These are phyloP conservation scores for Fusarium compactum DNA, from an alignment of 2,329 filamentous ascomycete genomes.

Conservation along the genomic window DNA sequence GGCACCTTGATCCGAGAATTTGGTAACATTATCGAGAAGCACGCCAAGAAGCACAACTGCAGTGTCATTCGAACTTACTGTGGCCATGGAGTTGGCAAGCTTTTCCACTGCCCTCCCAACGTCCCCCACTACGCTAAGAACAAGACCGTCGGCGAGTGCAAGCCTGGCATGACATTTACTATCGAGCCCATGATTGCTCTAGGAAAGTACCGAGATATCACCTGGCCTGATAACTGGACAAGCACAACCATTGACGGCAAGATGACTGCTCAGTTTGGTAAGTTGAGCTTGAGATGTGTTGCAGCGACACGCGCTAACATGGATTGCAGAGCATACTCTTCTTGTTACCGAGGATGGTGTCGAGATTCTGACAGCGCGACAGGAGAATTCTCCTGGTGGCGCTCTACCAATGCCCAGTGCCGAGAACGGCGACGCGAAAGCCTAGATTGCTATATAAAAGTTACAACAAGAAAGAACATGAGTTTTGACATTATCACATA, in stretches of 20 bases:
- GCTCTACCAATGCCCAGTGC: conserved; percentile 68
- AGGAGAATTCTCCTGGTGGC: conserved; percentile 80
- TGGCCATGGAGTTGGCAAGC: conserved; percentile 91
- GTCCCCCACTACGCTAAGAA: conserved; percentile 99
- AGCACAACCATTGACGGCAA: conserved; percentile 92
- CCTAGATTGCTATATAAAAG: conserved; percentile 13
- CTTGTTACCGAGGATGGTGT: conserved; percentile 86
- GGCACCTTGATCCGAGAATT: conserved; percentile 93
- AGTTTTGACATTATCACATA: conserved; percentile 20
- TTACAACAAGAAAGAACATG: conserved; percentile 7
- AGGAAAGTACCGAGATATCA: conserved; percentile 91
- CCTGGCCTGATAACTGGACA: conserved; percentile 99
- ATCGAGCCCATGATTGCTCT: conserved; percentile 99
- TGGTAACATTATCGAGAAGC: conserved; percentile 94
- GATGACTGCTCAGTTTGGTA: conserved; percentile 91
- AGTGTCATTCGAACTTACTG: conserved; percentile 96
- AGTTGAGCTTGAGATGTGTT: conserved; percentile 48
- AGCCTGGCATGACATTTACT: conserved; percentile 98
- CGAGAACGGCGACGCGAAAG: conserved; percentile 31
- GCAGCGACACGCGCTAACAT: conserved; percentile 37
- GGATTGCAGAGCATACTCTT: conserved; percentile 76
- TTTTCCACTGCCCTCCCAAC: conserved; percentile 95
- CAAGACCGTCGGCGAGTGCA: conserved; percentile 93
- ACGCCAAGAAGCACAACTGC: conserved; percentile 86
- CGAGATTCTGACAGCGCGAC: conserved; percentile 82